A percentile compares a stretch with the other conserved stretches of the same genome.
These are phyloP conservation scores for Backusella tuberculispora DNA, from an alignment of 192 early-diverging fungal genomes.

Conservation along the genomic window DNA sequence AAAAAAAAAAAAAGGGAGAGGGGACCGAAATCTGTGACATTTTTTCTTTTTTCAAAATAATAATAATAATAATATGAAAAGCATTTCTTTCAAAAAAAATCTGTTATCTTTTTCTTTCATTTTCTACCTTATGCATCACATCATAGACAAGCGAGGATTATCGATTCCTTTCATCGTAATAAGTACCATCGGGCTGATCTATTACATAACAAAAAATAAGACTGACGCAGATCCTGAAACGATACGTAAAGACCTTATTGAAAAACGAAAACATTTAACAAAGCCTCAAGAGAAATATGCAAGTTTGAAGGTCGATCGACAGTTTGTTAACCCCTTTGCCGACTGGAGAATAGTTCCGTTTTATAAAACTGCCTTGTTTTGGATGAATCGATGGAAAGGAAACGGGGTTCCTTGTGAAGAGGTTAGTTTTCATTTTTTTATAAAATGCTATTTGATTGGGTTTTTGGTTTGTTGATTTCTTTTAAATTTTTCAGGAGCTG, in stretches of 20 bases:
- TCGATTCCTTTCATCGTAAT: constrained; percentile 2
- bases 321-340: constrained; percentile 62
- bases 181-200: not conserved
- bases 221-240: not conserved
- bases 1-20: constrained; percentile 15
- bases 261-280: constrained; percentile 25
- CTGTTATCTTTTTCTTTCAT: not conserved
- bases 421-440: not conserved
- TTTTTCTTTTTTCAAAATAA: constrained; percentile 9
- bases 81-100: constrained; percentile 13
- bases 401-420: constrained; percentile 33
- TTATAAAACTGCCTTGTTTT: constrained; percentile 39
- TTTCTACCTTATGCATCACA: constrained; percentile 7
- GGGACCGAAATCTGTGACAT: constrained; percentile 10
- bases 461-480: not conserved
- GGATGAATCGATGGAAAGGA: constrained; percentile 33
- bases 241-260: constrained; percentile 20
- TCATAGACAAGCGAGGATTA: not conserved
- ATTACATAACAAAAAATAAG: constrained; percentile 7
- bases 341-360: constrained; percentile 53
- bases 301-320: constrained; percentile 33
- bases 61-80: not conserved
- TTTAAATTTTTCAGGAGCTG: constrained; percentile 28
- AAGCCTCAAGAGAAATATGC: constrained; percentile 40
- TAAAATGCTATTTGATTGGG: not conserved